Percentiles rank a stretch among this genome's conserved stretches.
phyloP scores from a whole-genome alignment of 441 rosid genomes.

The Biscutella laevigata region DNA sequence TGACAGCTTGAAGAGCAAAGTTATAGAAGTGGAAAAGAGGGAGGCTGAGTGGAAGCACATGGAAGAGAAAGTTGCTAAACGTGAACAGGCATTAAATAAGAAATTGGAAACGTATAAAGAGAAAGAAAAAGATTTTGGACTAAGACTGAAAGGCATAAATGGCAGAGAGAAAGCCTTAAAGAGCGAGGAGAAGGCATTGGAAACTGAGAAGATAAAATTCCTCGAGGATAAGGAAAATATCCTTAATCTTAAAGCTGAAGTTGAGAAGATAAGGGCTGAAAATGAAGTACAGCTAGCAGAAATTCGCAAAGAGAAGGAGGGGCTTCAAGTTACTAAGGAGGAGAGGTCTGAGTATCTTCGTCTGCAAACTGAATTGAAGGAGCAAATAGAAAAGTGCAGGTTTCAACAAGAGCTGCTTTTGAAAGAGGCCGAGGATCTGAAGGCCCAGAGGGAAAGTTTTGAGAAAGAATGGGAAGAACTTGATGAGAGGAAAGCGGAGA shows the following conservation, averaged over 20 bases:
- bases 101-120: slow-evolving; percentile 65
- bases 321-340: slow-evolving; percentile 58
- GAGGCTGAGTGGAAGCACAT: slow-evolving; percentile 72
- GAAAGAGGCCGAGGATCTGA: slow-evolving; percentile 83
- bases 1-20: slow-evolving; percentile 59
- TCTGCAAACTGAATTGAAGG: slow-evolving; percentile 70
- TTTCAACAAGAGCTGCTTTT: slow-evolving; percentile 57
- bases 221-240: slow-evolving; percentile 45
- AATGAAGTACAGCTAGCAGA: slow-evolving; percentile 58
- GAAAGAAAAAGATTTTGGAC: slow-evolving; percentile 60
- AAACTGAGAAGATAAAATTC: slow-evolving; percentile 42
- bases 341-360: slow-evolving; percentile 67
- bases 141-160: slow-evolving; percentile 46
- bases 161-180: slow-evolving; percentile 60
- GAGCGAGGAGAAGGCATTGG: slow-evolving; percentile 57
- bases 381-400: slow-evolving; percentile 65
- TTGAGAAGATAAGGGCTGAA: slow-evolving; percentile 54
- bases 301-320: slow-evolving; percentile 52
- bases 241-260: slow-evolving; percentile 46
- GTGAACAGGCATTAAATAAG: slow-evolving; percentile 68
- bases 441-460: slow-evolving; percentile 69
- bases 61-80: slow-evolving; percentile 72
- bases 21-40: slow-evolving; percentile 60
- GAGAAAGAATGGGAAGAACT: slow-evolving; percentile 92
- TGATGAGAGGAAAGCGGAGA: slow-evolving; percentile 60